These are phyloP conservation scores for Diaporthe humulicola DNA, from an alignment of 2,329 filamentous ascomycete genomes.

Conservation along the genomic window DNA sequence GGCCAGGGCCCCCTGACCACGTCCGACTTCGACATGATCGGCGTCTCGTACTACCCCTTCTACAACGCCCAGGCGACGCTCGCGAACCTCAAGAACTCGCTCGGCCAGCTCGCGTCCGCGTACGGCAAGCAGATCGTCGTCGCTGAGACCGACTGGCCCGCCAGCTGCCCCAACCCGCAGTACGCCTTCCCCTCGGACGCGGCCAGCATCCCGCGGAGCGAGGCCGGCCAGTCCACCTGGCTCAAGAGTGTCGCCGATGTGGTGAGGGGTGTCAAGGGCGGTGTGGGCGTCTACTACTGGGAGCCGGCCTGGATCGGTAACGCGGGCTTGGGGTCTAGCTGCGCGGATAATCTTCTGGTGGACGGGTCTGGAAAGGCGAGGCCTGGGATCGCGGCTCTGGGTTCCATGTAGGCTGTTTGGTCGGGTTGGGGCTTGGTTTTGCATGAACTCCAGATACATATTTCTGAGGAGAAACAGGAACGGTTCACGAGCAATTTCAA, in stretches of 20 bases:
- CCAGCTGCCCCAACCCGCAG: conserved; percentile 69
- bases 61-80: conserved; percentile 73
- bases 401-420: background rate
- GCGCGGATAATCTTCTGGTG: conserved; percentile 63
- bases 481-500: background rate
- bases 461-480: too few relatives aligned
- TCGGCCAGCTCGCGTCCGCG: conserved; percentile 70
- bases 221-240: conserved; percentile 73
- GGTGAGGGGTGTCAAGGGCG: conserved; percentile 65
- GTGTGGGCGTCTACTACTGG: conserved; percentile 78
- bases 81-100: conserved; percentile 64
- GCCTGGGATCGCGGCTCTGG: conserved; percentile 1
- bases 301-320: conserved; percentile 80
- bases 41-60: conserved; percentile 81
- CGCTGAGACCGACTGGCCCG: conserved; percentile 80
- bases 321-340: conserved; percentile 73
- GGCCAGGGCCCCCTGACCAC: conserved; percentile 61
- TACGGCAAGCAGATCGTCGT: conserved; percentile 77
- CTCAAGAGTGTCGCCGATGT: conserved; percentile 70
- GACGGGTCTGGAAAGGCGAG: conserved; percentile 18
- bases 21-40: conserved; percentile 78
- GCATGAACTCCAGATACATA: background rate
- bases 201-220: conserved; percentile 71
- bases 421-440: too few relatives aligned
- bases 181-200: conserved; percentile 73